Percentiles rank a stretch among this genome's conserved stretches.
Conservation (phyloP, 2,329 filamentous ascomycete species). For the Talaromyces amestolkiae region DNA sequence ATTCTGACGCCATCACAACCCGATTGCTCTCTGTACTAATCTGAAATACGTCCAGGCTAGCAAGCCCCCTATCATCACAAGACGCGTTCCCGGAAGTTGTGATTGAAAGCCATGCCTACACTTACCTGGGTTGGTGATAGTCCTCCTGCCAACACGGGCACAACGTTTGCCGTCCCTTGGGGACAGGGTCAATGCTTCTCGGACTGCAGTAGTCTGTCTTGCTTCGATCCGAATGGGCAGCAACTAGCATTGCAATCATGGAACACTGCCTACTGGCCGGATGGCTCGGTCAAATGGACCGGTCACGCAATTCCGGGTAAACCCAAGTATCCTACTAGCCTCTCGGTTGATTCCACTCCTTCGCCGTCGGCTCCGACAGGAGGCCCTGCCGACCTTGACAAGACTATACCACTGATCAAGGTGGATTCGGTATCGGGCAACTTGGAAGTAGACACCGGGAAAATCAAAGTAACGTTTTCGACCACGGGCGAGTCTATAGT, state of each 20-base stretch:
- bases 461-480: constrained; percentile 44
- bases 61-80: not conserved
- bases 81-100: not conserved
- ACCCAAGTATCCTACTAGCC: constrained; percentile 45
- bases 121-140: constrained; percentile 42
- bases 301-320: constrained; percentile 53
- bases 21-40: not conserved
- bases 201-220: constrained; percentile 38
- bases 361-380: constrained; percentile 24
- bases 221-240: constrained; percentile 26
- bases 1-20: not conserved
- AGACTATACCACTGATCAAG: not conserved
- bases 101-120: constrained; percentile 1
- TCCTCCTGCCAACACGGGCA: constrained; percentile 36
- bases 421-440: constrained; percentile 22
- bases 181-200: constrained; percentile 41
- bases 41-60: not conserved
- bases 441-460: constrained; percentile 48
- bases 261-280: constrained; percentile 59
- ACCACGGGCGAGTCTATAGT: constrained; percentile 45
- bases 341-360: constrained; percentile 33
- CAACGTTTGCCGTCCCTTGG: constrained; percentile 48
- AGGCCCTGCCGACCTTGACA: not conserved
- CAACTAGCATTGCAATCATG: constrained; percentile 51
- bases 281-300: constrained; percentile 62